Conservation (phyloP, 2,329 filamentous ascomycete species). For the Pseudogymnoascus sp. region DNA sequence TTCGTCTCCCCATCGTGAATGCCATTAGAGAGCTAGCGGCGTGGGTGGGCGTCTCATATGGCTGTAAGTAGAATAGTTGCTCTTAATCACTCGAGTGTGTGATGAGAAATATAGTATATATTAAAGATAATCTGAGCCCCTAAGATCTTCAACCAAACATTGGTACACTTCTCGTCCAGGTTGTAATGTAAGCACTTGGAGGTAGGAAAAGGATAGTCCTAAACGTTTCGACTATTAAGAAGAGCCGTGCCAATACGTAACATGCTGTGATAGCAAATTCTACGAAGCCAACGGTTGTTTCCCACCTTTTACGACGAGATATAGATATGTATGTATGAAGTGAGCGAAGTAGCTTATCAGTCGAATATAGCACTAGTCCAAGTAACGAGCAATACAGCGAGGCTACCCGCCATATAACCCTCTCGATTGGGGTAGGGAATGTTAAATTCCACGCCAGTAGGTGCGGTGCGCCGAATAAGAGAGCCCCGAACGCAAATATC, state of each 20-base stretch:
- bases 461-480: constrained; percentile 10
- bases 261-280: background rate
- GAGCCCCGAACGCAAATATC: no score
- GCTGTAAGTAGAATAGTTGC: background rate
- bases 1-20: no score
- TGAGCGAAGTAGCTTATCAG: no score
- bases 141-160: background rate
- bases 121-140: background rate
- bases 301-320: no score
- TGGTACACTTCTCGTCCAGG: background rate
- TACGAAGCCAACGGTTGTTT: no score
- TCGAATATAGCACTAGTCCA: background rate
- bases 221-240: background rate
- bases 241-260: background rate
- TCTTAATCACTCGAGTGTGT: background rate
- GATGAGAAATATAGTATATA: background rate
- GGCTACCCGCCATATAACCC: background rate
- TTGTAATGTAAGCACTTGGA: background rate
- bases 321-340: no score
- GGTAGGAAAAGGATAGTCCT: background rate
- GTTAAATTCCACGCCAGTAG: constrained; percentile 12
- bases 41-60: background rate
- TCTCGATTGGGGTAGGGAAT: constrained; percentile 11
- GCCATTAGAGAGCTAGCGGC: no score
- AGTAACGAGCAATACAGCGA: background rate